Conservation (phyloP, 768 basidiomycete species). For the Psilocybe azurescens region DNA sequence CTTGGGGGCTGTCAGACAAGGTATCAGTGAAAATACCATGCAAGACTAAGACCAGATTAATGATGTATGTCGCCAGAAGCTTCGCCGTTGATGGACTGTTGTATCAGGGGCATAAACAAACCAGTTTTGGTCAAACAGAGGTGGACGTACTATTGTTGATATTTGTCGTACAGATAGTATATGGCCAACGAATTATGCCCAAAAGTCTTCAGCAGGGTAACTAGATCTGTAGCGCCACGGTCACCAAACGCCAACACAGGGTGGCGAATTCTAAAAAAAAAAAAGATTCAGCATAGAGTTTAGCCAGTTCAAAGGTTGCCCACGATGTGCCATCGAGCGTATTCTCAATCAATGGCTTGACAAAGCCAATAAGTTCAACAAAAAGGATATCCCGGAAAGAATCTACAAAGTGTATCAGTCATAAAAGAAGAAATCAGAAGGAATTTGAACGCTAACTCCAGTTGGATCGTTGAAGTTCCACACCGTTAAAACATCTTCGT, state of each 20-base stretch:
- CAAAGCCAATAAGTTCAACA: slow-evolving; percentile 6
- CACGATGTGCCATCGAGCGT: neutral
- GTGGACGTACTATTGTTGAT: slow-evolving; percentile 17
- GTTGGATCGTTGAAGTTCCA: slow-evolving; percentile 30
- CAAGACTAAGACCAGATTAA: slow-evolving; percentile 22
- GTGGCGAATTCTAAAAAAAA: slow-evolving; percentile 2
- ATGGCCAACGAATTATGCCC: slow-evolving; percentile 8
- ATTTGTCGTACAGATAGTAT: slow-evolving; percentile 13
- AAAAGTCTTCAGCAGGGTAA: slow-evolving; percentile 3
- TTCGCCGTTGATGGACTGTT: slow-evolving; percentile 16
- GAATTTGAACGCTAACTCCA: slow-evolving; percentile 13
- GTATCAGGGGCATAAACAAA: too few species aligned
- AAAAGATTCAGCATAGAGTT: neutral
- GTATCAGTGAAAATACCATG: slow-evolving; percentile 19
- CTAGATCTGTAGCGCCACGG: slow-evolving; percentile 6
- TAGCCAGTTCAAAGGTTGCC: neutral
- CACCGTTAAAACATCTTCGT: slow-evolving; percentile 21
- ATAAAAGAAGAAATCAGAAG: slow-evolving; percentile 6
- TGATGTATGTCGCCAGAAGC: slow-evolving; percentile 24
- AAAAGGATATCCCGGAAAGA: slow-evolving; percentile 12
- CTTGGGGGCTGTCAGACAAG: slow-evolving; percentile 14
- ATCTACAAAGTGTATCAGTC: slow-evolving; percentile 8
- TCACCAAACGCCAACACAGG: slow-evolving; percentile 12
- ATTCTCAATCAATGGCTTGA: slow-evolving; percentile 9
- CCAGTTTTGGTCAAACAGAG: too few species aligned